Evolutionary conservation across 2,329 filamentous ascomycete species (phyloP).

Genomic region (Pseudomassariella vexata): DNA sequence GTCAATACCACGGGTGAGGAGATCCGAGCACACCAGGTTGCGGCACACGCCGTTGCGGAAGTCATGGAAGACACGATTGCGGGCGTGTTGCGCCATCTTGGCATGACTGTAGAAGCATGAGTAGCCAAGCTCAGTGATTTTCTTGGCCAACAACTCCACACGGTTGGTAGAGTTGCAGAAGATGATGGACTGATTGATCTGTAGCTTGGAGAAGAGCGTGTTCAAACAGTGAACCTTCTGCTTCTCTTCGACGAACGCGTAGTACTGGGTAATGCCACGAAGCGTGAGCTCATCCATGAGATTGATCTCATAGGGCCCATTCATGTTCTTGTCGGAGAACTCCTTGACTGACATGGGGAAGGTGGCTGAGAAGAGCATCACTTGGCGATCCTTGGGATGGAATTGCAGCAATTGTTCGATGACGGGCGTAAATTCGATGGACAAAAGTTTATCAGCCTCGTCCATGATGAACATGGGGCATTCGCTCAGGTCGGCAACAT

Average conservation of each 20-base stretch:
- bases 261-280: conserved; percentile 97
- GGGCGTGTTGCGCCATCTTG: conserved; percentile 93
- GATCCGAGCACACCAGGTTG: conserved; percentile 95
- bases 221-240: conserved; percentile 99
- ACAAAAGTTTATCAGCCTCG: conserved; percentile 96
- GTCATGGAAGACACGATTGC: conserved; percentile 98
- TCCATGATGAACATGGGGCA: conserved; percentile 99
- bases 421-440: conserved; percentile 92
- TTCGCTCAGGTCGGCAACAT: conserved; percentile 90
- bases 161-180: conserved; percentile 99
- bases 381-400: conserved; percentile 94
- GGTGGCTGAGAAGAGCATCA: conserved; percentile 98
- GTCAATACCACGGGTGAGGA: conserved; percentile 97
- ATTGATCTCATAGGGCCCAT: conserved; percentile 95
- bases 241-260: conserved; percentile 98
- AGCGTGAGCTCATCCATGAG: conserved; percentile 99
- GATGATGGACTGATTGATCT: conserved; percentile 99
- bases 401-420: conserved; percentile 94
- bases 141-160: conserved; percentile 95
- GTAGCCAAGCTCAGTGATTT: conserved; percentile 98
- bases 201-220: conserved; percentile 96
- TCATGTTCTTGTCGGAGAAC: conserved; percentile 98
- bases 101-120: conserved; percentile 99
- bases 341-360: conserved; percentile 96
- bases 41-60: conserved; percentile 97